Evolutionary conservation across 345 rosid genomes (phyloP).

Genomic region (Arabidopsis thaliana): DNA sequence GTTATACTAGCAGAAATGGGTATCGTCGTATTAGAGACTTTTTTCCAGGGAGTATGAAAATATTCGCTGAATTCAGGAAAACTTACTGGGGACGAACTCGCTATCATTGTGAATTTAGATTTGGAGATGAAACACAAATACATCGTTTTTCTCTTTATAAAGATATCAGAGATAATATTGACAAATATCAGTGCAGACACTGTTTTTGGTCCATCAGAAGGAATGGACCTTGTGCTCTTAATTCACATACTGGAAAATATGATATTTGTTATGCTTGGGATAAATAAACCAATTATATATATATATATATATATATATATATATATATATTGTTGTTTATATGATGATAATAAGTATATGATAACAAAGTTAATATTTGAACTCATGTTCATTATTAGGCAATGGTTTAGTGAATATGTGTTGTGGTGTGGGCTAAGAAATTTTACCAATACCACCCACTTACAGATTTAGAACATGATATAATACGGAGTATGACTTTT

Average conservation of each 20-base stretch:
- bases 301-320: too few species aligned
- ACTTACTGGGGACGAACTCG: neutral
- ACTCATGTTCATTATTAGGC: neutral
- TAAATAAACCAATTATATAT: neutral
- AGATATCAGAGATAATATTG: neutral
- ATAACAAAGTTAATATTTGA: neutral
- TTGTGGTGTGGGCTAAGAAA: neutral
- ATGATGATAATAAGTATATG: too few species aligned
- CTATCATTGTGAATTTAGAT: neutral
- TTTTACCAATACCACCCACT: too few species aligned
- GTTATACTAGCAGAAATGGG: too few species aligned
- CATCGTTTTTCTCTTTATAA: neutral
- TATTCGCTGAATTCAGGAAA: neutral
- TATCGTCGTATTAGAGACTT: too few species aligned
- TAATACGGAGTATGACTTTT: too few species aligned
- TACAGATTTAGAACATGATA: too few species aligned
- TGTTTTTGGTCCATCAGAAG: conserved; percentile 1
- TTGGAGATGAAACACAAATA: neutral
- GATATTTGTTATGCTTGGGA: conserved; percentile 31
- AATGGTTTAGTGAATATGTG: neutral
- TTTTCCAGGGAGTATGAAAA: neutral
- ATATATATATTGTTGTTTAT: too few species aligned
- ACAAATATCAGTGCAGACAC: neutral
- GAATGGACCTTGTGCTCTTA: conserved; percentile 13
- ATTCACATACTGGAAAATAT: neutral